phyloP scores from a whole-genome alignment of 108 stramenopile genomes.

The Chaetoceros tenuissimus region DNA sequence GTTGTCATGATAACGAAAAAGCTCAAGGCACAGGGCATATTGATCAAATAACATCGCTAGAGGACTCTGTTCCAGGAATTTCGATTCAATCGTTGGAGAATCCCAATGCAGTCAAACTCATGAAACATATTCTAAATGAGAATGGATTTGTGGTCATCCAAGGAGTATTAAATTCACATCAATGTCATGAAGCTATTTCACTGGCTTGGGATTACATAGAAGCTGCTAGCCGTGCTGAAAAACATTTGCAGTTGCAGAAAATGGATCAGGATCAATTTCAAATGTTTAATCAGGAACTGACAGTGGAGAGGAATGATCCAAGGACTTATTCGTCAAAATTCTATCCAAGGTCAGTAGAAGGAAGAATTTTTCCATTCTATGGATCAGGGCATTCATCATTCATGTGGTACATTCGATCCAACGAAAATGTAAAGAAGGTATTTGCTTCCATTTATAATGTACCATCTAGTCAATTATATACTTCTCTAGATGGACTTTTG shows the following conservation, averaged over 20 bases:
- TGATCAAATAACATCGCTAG: not conserved
- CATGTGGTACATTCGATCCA: constrained; percentile 16
- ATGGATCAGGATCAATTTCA: not conserved
- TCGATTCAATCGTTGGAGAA: not conserved
- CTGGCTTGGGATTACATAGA: constrained; percentile 21
- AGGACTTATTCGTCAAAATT: constrained; percentile 1
- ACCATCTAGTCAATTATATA: constrained; percentile 2
- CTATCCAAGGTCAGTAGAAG: constrained; percentile 15
- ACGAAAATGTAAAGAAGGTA: constrained; percentile 5
- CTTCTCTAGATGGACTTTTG: constrained; percentile 24
- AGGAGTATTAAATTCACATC: constrained; percentile 7
- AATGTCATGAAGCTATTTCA: constrained; percentile 10
- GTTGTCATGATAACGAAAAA: constrained; percentile 1
- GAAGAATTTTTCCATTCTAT: constrained; percentile 25
- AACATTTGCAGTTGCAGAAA: not conserved
- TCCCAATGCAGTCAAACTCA: not conserved
- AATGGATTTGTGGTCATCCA: constrained; percentile 22
- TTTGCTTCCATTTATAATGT: constrained; percentile 10
- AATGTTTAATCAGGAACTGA: not conserved
- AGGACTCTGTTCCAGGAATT: not conserved
- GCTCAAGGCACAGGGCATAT: not conserved
- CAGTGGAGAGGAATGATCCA: not conserved
- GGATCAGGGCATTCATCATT: constrained; percentile 22
- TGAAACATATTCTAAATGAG: constrained; percentile 6
- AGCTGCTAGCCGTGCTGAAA: constrained; percentile 20